Percentiles rank a stretch among this genome's conserved stretches.
Evolutionary conservation across 805 yeast genomes (phyloP).

Genomic region (Phaffomyces thermotolerans): DNA sequence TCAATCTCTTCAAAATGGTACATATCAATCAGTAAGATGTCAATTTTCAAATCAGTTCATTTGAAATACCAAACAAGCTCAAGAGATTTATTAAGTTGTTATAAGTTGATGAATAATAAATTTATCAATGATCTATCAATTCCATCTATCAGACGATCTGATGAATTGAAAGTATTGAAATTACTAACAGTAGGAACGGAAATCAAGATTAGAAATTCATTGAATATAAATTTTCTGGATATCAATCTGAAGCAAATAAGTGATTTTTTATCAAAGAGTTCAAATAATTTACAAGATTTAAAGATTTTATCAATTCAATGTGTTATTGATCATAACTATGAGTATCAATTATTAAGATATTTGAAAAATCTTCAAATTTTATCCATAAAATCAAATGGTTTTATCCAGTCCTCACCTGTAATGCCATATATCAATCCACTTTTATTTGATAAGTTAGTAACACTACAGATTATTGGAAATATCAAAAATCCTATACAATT

Average conservation of each 20-base stretch:
- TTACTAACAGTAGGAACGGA: conserved; percentile 6
- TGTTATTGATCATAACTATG: conserved; percentile 12
- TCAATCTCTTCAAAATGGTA: conserved; percentile 16
- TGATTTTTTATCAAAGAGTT: conserved; percentile 1
- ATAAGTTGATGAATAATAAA: conserved; percentile 9
- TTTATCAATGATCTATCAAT: conserved; percentile 9
- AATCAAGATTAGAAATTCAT: conserved; percentile 4
- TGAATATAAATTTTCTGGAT: conserved; percentile 14
- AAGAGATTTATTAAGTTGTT: conserved; percentile 15
- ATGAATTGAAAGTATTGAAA: conserved; percentile 15
- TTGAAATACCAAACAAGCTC: conserved; percentile 8
- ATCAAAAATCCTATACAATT: conserved; percentile 14
- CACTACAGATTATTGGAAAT: conserved; percentile 15
- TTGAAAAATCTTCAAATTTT: conserved; percentile 15
- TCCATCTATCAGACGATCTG: conserved; percentile 14
- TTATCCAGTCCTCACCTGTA: conserved; percentile 4
- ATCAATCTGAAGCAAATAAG: conserved; percentile 12
- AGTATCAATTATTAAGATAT: conserved; percentile 10
- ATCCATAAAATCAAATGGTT: conserved; percentile 1
- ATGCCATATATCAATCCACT: neutral
- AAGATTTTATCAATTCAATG: conserved; percentile 13
- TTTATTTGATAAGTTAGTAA: conserved; percentile 7
- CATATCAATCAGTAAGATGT: conserved; percentile 4
- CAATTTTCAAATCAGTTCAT: conserved; percentile 12
- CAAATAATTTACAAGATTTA: conserved; percentile 2